Evolutionary conservation across 225 moss, liverwort and hornwort species (phyloP).

Genomic region (Polytrichum formosum): DNA sequence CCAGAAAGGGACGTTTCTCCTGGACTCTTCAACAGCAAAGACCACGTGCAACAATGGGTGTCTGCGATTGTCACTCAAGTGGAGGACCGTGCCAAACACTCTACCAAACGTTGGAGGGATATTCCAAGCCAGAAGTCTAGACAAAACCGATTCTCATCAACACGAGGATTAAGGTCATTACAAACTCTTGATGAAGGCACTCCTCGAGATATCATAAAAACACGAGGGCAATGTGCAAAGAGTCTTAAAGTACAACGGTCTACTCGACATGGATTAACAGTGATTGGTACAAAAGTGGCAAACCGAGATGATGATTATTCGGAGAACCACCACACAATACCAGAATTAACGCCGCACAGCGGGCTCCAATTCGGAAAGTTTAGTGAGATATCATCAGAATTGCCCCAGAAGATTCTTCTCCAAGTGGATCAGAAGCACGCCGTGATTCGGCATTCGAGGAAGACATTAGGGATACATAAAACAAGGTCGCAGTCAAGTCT

Average conservation of each 20-base stretch:
- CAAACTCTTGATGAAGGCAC: neutral
- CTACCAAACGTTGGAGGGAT: neutral
- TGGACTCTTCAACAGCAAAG: neutral
- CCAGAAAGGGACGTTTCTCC: neutral
- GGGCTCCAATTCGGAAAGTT: too few species aligned
- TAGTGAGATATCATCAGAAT: neutral
- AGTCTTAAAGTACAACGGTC: neutral
- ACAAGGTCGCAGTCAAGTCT: neutral
- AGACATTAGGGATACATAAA: neutral
- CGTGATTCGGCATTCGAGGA: neutral
- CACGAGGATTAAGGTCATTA: too few species aligned
- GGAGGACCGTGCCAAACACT: neutral
- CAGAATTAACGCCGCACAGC: too few species aligned
- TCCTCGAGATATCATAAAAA: neutral
- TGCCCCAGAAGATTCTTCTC: neutral
- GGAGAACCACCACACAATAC: too few species aligned
- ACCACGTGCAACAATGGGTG: neutral
- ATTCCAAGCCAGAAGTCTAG: neutral
- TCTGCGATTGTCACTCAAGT: slow-evolving; percentile 2
- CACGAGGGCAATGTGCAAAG: neutral
- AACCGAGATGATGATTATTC: too few species aligned
- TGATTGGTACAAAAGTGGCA: too few species aligned
- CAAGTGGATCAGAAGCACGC: slow-evolving; percentile 7
- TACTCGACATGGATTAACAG: too few species aligned
- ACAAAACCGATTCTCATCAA: neutral